phyloP scores from a whole-genome alignment of 2,329 filamentous ascomycete genomes.

The Cladophialophora chaetospira region DNA sequence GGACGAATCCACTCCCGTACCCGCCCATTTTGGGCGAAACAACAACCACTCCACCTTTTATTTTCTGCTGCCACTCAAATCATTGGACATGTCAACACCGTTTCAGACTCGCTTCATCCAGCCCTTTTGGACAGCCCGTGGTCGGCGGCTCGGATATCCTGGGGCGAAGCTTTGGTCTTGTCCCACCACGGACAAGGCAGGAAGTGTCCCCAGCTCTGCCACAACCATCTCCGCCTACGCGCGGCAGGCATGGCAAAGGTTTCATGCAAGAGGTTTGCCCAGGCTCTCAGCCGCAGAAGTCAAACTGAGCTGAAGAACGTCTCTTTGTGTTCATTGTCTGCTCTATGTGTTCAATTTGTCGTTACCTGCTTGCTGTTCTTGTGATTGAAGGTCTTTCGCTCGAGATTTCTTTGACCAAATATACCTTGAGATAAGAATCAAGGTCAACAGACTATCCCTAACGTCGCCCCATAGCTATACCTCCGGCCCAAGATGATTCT shows the following conservation, averaged over 20 bases:
- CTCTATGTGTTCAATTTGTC: background rate
- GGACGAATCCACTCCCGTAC: too few species aligned
- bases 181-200: background rate
- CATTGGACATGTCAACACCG: conserved; percentile 4
- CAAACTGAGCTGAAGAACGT: conserved; percentile 1
- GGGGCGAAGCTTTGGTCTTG: conserved; percentile 1
- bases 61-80: background rate
- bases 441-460: background rate
- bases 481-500: conserved; percentile 10
- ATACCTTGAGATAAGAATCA: background rate
- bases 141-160: background rate
- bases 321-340: background rate
- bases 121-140: background rate
- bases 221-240: conserved; percentile 2
- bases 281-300: conserved; percentile 5
- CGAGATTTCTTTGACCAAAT: background rate
- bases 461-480: background rate
- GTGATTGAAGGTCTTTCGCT: too few species aligned
- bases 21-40: conserved; percentile 1
- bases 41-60: conserved; percentile 4
- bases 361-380: background rate
- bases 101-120: conserved; percentile 14
- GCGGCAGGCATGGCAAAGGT: conserved; percentile 7
- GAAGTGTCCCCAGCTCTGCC: background rate
- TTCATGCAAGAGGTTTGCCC: conserved; percentile 1